phyloP scores from a whole-genome alignment of 2,329 filamentous ascomycete genomes.

The Tolypocladium nubicola region DNA sequence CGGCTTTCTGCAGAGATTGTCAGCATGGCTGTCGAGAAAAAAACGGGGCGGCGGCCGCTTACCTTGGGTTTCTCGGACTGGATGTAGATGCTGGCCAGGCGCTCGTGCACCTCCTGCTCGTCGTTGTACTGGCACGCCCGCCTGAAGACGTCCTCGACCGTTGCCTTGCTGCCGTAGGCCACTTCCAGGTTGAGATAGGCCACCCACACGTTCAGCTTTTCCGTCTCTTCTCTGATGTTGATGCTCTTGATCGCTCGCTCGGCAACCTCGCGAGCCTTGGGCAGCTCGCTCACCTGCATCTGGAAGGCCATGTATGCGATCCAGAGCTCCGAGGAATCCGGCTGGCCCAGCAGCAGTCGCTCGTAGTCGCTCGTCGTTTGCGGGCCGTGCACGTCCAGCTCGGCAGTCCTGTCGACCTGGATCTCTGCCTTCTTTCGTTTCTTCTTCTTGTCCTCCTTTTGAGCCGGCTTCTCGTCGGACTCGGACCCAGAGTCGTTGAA shows the following conservation, averaged over 20 bases:
- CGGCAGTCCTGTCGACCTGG: conserved; percentile 81
- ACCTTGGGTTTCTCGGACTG: conserved; percentile 77
- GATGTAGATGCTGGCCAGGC: conserved; percentile 89
- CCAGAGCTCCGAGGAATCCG: conserved; percentile 90
- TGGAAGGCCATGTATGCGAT: conserved; percentile 99
- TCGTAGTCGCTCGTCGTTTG: conserved; percentile 90
- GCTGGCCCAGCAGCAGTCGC: conserved; percentile 80
- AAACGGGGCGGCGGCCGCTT: conserved; percentile 23
- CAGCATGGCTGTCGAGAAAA: conserved; percentile 7
- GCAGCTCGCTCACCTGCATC: conserved; percentile 79
- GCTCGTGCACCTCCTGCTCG: conserved; percentile 77
- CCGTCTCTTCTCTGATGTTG: conserved; percentile 78
- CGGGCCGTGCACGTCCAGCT: conserved; percentile 79
- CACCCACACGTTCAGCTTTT: conserved; percentile 94
- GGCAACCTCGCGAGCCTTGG: conserved; percentile 79
- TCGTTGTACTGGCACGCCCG: conserved; percentile 92
- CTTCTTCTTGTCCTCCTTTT: conserved; percentile 41
- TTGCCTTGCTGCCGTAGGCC: conserved; percentile 74
- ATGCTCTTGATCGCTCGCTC: conserved; percentile 88
- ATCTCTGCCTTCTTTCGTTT: conserved; percentile 68
- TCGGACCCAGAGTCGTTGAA: conserved; percentile 50
- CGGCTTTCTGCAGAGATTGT: conserved; percentile 59
- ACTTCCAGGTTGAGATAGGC: conserved; percentile 92
- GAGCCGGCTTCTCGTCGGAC: conserved; percentile 24
- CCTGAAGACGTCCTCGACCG: conserved; percentile 77